These are phyloP conservation scores for Microdochium paspali DNA, from an alignment of 2,329 filamentous ascomycete genomes.

Conservation along the genomic window DNA sequence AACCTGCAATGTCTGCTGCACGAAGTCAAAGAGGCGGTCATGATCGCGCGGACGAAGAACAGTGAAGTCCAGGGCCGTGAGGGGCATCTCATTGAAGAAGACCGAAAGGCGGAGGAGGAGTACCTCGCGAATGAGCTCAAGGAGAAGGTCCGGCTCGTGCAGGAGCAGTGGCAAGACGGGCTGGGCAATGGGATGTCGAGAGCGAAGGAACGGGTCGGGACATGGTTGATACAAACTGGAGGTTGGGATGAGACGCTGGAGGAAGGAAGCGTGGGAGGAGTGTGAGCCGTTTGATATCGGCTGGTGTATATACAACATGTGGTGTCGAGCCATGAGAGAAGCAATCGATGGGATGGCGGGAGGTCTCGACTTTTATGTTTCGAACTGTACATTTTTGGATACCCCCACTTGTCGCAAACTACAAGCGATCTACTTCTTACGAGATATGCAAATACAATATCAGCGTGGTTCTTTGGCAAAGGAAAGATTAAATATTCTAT, in stretches of 20 bases:
- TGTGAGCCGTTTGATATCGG: too few relatives aligned
- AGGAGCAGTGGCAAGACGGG: slow-evolving; percentile 83
- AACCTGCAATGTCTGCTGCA: slow-evolving; percentile 86
- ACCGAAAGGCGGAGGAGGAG: slow-evolving; percentile 57
- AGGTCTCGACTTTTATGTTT: slow-evolving; percentile 19
- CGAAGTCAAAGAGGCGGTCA: slow-evolving; percentile 75
- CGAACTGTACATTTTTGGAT: neutral
- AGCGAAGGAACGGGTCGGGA: slow-evolving; percentile 65
- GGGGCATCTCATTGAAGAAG: slow-evolving; percentile 36
- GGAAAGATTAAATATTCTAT: too few relatives aligned
- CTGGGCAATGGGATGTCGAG: slow-evolving; percentile 68
- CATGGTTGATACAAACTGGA: slow-evolving; percentile 65
- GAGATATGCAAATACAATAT: neutral
- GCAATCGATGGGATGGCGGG: too few relatives aligned
- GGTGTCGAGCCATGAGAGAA: too few relatives aligned
- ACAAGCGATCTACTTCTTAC: neutral
- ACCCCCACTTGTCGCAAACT: neutral
- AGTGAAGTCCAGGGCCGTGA: slow-evolving; percentile 53
- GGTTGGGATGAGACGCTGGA: slow-evolving; percentile 79
- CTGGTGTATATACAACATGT: too few relatives aligned
- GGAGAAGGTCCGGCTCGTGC: slow-evolving; percentile 84
- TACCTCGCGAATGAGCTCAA: slow-evolving; percentile 78
- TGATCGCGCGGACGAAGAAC: slow-evolving; percentile 50
- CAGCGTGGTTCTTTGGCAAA: too few relatives aligned
- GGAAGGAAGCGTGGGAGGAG: slow-evolving; percentile 41